phyloP scores from a whole-genome alignment of 176 grass and related monocot genomes.

The Olyra latifolia region DNA sequence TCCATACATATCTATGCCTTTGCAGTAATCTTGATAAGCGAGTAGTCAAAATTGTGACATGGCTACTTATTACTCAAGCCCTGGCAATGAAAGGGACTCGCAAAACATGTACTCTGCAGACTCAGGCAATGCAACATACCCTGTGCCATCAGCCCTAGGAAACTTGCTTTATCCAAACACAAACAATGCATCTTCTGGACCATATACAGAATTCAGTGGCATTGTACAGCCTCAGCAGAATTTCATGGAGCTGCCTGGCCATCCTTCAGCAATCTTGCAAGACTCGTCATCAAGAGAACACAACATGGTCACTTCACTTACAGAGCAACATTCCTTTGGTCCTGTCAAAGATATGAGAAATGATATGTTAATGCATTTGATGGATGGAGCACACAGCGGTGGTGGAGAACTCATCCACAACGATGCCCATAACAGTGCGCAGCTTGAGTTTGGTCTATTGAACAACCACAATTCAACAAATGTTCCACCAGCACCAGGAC shows the following conservation, averaged over 20 bases:
- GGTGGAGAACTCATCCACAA: constrained; percentile 42
- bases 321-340: constrained; percentile 51
- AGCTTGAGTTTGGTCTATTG: constrained; percentile 67
- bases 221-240: constrained; percentile 58
- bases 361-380: constrained; percentile 69
- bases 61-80: constrained; percentile 75
- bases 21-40: constrained; percentile 20
- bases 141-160: constrained; percentile 56
- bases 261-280: constrained; percentile 49
- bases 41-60: constrained; percentile 51
- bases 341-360: constrained; percentile 71
- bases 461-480: constrained; percentile 59
- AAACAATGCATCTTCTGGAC: constrained; percentile 53
- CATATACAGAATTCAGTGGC: constrained; percentile 63
- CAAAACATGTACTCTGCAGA: constrained; percentile 55
- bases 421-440: constrained; percentile 51
- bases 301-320: constrained; percentile 48
- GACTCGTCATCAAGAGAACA: constrained; percentile 61
- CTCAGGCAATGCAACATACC: constrained; percentile 58
- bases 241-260: constrained; percentile 53
- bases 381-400: constrained; percentile 50
- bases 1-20: constrained; percentile 20
- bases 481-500: constrained; percentile 49
- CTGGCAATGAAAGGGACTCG: constrained; percentile 66
- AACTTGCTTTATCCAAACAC: constrained; percentile 71